Evolutionary conservation across 306 rosid genomes (phyloP).

Genomic region (Arachis hypogaea): DNA sequence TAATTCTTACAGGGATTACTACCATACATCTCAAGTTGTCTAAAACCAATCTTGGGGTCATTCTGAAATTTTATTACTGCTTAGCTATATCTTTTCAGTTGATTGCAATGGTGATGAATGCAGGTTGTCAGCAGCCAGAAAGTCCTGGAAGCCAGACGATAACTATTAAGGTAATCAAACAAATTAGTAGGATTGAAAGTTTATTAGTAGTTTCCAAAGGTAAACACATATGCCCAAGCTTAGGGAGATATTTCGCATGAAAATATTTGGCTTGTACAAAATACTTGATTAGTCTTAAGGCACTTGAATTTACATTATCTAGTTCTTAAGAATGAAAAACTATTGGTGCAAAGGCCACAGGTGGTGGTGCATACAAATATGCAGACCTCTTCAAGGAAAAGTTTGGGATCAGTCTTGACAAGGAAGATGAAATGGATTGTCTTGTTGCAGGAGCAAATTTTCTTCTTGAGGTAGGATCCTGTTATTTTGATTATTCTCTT

Average conservation of each 20-base stretch:
- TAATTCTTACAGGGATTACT: conserved; percentile 20
- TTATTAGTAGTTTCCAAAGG: conserved; percentile 27
- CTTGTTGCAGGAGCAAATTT: conserved; percentile 97
- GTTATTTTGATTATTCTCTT: conserved; percentile 21
- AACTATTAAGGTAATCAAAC: conserved; percentile 63
- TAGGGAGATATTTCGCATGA: conserved; percentile 22
- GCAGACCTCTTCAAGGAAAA: conserved; percentile 84
- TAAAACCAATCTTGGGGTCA: conserved; percentile 1
- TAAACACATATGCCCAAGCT: conserved; percentile 11
- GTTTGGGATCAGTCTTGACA: conserved; percentile 76
- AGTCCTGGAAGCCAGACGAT: conserved; percentile 50
- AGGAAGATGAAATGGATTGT: conserved; percentile 97
- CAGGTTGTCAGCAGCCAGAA: conserved; percentile 62
- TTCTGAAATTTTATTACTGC: conserved; percentile 6
- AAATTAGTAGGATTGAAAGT: conserved; percentile 9
- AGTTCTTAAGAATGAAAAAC: conserved; percentile 46
- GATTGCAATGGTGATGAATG: conserved; percentile 49
- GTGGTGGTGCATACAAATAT: conserved; percentile 86
- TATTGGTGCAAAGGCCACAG: conserved; percentile 81
- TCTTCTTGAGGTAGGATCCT: conserved; percentile 82
- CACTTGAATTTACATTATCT: conserved; percentile 36
- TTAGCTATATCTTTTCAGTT: conserved; percentile 43
- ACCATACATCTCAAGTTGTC: not conserved
- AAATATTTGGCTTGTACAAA: conserved; percentile 4
- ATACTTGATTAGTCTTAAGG: conserved; percentile 33